Evolutionary conservation across 352 stramenopile genomes (phyloP), one percentile per base, ranked within the genome.

Genomic region (Pythium diclinum): DNA sequence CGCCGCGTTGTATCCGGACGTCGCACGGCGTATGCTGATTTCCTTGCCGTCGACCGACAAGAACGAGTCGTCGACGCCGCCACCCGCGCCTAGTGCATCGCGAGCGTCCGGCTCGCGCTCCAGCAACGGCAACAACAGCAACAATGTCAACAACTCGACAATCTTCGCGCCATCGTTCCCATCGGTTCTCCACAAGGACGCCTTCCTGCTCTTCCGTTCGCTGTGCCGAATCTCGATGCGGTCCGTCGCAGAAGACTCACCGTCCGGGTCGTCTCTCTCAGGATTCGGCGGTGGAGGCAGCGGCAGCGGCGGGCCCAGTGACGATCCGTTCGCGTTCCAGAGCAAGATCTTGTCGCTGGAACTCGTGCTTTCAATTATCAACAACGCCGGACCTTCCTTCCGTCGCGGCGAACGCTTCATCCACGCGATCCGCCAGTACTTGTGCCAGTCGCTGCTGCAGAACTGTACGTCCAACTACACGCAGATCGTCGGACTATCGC

Each of bases 391-490:
- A 0, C 84, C 92, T 21, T 95, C 92, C 3, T 99, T 99, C 78
- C 85, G 91, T 23, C 83, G 87, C 19, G 91, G 88, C 30, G 94
- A 99, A 68, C 93, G 97, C 23, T 99, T 99, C 68, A 87, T 99
- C 46, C 94, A 98, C 67, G 92, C 97, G 1, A 97, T 99, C 16
- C 93, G 96, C 46, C 89, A 97, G 60, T 99, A 99, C 69, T 71
- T 99, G 46, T 99, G 96, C 68, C 89, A 98, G 52, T 97, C 92
- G 28, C 72, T 99, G 58, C 76, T 99, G 11, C 97, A 99, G 63
- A 99, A 99, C 76, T 99, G 94, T 67, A 99, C 98, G 68, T 98
- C 91, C 32, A 96, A 97, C 72, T 90, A 98, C 70, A 98, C 94
- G 38, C 78, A 95, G 61, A 97, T 99, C 36, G 96, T 98, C 25